Evolutionary conservation across 2,329 filamentous ascomycete species (phyloP).

Genomic region (Alternaria angustiovoidea): DNA sequence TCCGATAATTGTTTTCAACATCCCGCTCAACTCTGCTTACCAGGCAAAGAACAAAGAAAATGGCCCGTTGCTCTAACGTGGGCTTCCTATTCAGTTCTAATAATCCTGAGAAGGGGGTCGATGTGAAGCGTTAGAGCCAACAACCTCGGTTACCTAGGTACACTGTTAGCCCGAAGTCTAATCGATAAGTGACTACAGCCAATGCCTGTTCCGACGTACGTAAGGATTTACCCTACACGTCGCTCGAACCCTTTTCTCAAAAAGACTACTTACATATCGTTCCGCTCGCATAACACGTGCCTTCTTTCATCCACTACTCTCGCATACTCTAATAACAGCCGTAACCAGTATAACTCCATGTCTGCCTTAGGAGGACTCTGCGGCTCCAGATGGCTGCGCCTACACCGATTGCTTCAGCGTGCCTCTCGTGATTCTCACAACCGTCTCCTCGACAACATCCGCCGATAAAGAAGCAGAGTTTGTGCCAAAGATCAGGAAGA

Average conservation of each 20-base stretch:
- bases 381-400: neutral
- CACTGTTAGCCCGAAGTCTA: neutral
- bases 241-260: neutral
- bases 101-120: neutral
- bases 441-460: neutral
- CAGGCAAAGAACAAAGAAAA: neutral
- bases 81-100: neutral
- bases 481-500: neutral
- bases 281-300: neutral
- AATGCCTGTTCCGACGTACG: neutral
- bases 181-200: neutral
- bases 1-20: neutral
- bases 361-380: slow-evolving; percentile 1
- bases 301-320: slow-evolving; percentile 1
- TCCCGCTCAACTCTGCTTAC: neutral
- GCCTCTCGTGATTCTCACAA: neutral
- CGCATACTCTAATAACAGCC: neutral
- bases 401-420: neutral
- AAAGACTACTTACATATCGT: neutral
- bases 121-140: neutral
- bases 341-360: slow-evolving; percentile 2
- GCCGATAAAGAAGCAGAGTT: slow-evolving; percentile 1
- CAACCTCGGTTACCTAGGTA: neutral
- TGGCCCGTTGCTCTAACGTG: neutral
- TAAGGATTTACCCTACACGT: neutral